A percentile compares a stretch with the other conserved stretches of the same genome.
phyloP scores from a whole-genome alignment of 179 eudicot species.

The Silene noctiflora region DNA sequence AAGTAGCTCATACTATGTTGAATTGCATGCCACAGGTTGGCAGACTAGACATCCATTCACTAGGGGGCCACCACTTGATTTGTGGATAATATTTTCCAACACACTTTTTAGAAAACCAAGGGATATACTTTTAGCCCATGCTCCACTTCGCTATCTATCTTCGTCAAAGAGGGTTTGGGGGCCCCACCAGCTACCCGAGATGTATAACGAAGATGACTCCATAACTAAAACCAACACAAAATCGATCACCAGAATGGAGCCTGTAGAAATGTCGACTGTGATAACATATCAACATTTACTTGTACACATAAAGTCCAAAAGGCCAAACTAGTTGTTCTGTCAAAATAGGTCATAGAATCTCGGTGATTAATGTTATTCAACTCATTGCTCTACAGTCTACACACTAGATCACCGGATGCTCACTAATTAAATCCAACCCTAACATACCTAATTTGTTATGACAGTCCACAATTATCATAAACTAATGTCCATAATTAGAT shows the following conservation, averaged over 20 bases:
- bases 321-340: constrained; percentile 3
- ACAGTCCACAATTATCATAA: constrained; percentile 11
- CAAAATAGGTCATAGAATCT: neutral
- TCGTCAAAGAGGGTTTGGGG: constrained; percentile 14
- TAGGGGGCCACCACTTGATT: constrained; percentile 24
- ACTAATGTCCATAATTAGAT: neutral
- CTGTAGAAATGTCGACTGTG: neutral
- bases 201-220: constrained; percentile 1
- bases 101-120: constrained; percentile 10
- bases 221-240: neutral
- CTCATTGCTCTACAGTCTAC: neutral
- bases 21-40: constrained; percentile 18
- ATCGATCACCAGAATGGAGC: neutral
- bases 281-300: neutral
- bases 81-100: constrained; percentile 16
- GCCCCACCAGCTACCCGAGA: constrained; percentile 16
- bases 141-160: constrained; percentile 4
- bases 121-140: constrained; percentile 10
- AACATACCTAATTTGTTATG: neutral
- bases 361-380: neutral
- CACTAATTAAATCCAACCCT: neutral
- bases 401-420: neutral
- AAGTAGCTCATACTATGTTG: neutral
- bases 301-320: neutral
- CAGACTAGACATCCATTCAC: constrained; percentile 14